Evolutionary conservation across 441 rosid genomes (phyloP).

Genomic region (Metrosideros polymorpha): DNA sequence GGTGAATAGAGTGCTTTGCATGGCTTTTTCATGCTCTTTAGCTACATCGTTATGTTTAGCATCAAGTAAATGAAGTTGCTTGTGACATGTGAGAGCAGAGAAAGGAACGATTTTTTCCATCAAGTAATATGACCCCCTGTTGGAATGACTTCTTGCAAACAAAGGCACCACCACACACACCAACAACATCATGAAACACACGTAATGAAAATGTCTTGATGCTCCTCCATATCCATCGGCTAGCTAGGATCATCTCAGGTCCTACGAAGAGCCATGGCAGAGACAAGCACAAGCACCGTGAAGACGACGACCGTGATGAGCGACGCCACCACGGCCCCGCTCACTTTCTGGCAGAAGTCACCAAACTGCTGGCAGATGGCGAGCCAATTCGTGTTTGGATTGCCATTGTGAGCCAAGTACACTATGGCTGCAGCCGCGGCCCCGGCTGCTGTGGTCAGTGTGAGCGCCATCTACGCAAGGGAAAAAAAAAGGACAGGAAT

Average conservation of each 20-base stretch:
- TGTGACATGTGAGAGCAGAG: not conserved
- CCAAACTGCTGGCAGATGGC: conserved; percentile 69
- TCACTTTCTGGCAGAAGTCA: conserved; percentile 54
- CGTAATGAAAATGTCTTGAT: not conserved
- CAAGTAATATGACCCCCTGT: not conserved
- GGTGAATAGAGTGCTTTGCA: not conserved
- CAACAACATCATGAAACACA: not conserved
- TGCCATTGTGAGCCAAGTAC: conserved; percentile 74
- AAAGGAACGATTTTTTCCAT: not conserved
- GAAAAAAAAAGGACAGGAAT: not conserved
- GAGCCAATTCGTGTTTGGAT: conserved; percentile 59
- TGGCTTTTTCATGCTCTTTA: not conserved
- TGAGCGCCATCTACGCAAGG: conserved; percentile 34
- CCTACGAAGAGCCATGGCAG: conserved; percentile 51
- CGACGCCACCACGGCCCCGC: conserved; percentile 67
- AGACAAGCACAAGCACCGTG: conserved; percentile 29
- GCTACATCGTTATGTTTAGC: not conserved
- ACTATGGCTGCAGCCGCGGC: conserved; percentile 54
- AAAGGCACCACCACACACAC: not conserved
- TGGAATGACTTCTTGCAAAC: not conserved
- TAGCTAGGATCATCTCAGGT: not conserved
- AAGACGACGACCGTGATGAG: conserved; percentile 33
- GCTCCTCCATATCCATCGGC: not conserved
- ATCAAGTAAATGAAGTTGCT: not conserved
- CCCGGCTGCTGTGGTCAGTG: conserved; percentile 35